These are phyloP conservation scores for Tolypocladium guangdongense DNA, from an alignment of 2,329 filamentous ascomycete species.

Conservation along the genomic window DNA sequence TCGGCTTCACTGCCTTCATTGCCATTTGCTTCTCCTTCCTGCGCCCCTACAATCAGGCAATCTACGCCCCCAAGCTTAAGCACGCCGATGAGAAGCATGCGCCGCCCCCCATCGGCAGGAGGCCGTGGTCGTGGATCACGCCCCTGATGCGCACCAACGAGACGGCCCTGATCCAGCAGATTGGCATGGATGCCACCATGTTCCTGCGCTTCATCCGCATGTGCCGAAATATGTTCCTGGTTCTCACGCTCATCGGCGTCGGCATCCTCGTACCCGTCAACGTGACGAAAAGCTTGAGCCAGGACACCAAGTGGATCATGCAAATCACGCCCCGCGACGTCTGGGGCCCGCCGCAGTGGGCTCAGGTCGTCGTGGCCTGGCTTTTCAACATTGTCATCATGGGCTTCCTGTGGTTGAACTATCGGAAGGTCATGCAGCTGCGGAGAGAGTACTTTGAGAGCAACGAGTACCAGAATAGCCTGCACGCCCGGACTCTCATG, in stretches of 20 bases:
- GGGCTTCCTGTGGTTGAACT: constrained; percentile 85
- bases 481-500: constrained; percentile 66
- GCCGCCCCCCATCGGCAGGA: constrained; percentile 75
- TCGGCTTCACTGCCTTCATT: constrained; percentile 63
- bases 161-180: constrained; percentile 62
- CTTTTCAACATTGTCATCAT: constrained; percentile 64
- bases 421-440: constrained; percentile 59
- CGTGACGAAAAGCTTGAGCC: constrained; percentile 37
- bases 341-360: constrained; percentile 43
- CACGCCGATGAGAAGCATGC: constrained; percentile 85
- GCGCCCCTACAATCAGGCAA: constrained; percentile 79
- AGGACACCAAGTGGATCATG: constrained; percentile 40
- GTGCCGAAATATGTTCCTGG: constrained; percentile 81
- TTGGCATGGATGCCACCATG: constrained; percentile 83
- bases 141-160: constrained; percentile 73
- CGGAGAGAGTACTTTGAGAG: constrained; percentile 74
- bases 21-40: constrained; percentile 78
- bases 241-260: constrained; percentile 62
- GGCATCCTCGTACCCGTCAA: constrained; percentile 76
- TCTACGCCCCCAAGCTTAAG: constrained; percentile 91
- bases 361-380: constrained; percentile 47
- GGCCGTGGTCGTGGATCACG: constrained; percentile 76
- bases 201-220: constrained; percentile 85
- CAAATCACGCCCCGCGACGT: constrained; percentile 50
- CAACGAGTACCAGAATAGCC: constrained; percentile 75